Evolutionary conservation across 23 red algal genomes (phyloP), one percentile per base, ranked within the genome.

Genomic region (Pyropia haitanensis): DNA sequence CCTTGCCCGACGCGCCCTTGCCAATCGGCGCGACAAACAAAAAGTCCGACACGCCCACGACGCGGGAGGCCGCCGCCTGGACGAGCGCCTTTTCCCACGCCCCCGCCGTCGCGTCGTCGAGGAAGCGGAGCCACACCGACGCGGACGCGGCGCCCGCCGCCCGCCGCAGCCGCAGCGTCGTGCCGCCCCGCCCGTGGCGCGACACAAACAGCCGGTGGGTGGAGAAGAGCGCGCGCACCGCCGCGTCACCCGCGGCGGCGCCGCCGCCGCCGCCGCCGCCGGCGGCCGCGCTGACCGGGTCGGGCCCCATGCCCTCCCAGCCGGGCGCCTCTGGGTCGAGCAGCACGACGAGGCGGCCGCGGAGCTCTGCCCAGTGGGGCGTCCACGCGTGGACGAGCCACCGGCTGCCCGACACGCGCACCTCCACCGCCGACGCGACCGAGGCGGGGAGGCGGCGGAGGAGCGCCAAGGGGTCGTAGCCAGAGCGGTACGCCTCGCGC

Each of bases 21-120:
- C 90, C 90, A 63, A 95, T 86, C 14, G 90, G 81, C 25, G 80
- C 83, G 26, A 95, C 72, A 61, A 87, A 75, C 50, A 82, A 75
- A 76, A 88, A 95, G 54, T 95, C 90, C 18, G 68, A 68, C 60
- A 88, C 67, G 20, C 73, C 58, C 19, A 76, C 70, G 3, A 71
- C 60, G 30, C 76, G 73, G 60, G 69, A 27, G 2, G 44, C 32
- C 0, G 73, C 27, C 3, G 64, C 74, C 16, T 55, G 53, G 1
- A 34, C 48, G 1, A 95, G 24, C 22, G 77, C 77, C 48, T 75
- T 70, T 25, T 82, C 71, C 86, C 86, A 90, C 9, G 60, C 18
- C n/a, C 65, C 61, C 18, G 53, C 48, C 6, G 34, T 52, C 21
- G 23, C 30, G 6, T 81, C 71, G 28, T 70, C 67, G 49, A 72